A percentile compares a stretch with the other conserved stretches of the same genome.
Conservation (phyloP, 2,329 filamentous ascomycete species). For the Colletotrichum plurivorum region DNA sequence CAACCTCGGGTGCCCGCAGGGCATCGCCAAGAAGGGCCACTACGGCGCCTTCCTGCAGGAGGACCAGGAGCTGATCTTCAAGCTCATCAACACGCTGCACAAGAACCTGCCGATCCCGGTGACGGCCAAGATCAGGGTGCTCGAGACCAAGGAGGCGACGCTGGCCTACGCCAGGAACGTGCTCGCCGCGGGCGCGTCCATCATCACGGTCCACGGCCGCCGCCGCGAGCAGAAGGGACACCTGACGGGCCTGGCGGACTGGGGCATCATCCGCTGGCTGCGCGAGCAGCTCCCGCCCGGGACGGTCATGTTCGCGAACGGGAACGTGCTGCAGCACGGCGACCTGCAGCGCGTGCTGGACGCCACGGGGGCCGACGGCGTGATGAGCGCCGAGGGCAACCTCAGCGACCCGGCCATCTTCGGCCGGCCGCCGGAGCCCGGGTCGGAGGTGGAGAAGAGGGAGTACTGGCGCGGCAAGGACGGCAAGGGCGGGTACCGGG, state of each 20-base stretch:
- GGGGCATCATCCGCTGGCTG: conserved; percentile 86
- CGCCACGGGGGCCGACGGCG: conserved; percentile 88
- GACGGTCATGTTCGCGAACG: conserved; percentile 96
- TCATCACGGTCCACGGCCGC: conserved; percentile 92
- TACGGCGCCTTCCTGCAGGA: conserved; percentile 98
- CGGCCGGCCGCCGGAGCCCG: conserved; percentile 73
- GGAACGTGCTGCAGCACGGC: conserved; percentile 86
- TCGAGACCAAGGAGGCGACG: conserved; percentile 89
- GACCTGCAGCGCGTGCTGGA: conserved; percentile 85
- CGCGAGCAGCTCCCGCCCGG: conserved; percentile 86
- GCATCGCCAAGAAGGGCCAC: conserved; percentile 90
- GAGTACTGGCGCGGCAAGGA: conserved; percentile 90
- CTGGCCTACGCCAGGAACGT: conserved; percentile 92
- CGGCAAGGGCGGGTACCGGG: conserved; percentile 86
- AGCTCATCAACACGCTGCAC: conserved; percentile 88
- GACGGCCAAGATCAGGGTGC: conserved; percentile 93
- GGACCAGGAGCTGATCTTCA: conserved; percentile 85
- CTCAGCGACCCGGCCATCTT: conserved; percentile 94
- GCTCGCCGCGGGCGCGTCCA: conserved; percentile 88
- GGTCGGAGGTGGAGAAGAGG: conserved; percentile 70
- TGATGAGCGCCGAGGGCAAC: conserved; percentile 98
- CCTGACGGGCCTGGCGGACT: conserved; percentile 93
- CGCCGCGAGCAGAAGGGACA: conserved; percentile 95
- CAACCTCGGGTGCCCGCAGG: conserved; percentile 96
- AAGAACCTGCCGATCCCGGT: conserved; percentile 84